Percentiles rank a stretch among this genome's conserved stretches.
These are phyloP conservation scores for Ceriops tagal DNA, from an alignment of 345 rosid genomes.

Conservation along the genomic window DNA sequence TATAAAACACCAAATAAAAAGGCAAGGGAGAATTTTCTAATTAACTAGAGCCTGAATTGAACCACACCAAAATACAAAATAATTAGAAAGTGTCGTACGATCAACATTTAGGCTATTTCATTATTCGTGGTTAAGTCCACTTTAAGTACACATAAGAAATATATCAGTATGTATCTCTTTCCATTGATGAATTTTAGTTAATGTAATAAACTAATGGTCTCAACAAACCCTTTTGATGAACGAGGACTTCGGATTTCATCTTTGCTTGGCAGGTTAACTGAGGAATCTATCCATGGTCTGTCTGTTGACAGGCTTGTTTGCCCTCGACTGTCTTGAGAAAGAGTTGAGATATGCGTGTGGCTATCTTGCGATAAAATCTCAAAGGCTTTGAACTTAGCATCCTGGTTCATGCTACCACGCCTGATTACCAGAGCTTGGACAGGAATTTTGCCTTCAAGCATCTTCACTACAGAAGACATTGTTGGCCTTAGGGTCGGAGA, in stretches of 20 bases:
- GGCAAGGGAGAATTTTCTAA: too few relatives aligned
- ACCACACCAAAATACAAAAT: too few relatives aligned
- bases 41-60: too few relatives aligned
- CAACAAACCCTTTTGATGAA: constrained; percentile 29
- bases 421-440: constrained; percentile 71
- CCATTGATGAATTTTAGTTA: background rate
- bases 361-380: constrained; percentile 66
- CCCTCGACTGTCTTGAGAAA: constrained; percentile 40
- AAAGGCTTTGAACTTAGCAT: constrained; percentile 75
- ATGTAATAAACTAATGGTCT: constrained; percentile 14
- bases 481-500: constrained; percentile 84
- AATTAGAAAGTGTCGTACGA: too few relatives aligned
- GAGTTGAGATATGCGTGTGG: constrained; percentile 42
- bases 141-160: too few relatives aligned
- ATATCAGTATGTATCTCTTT: too few relatives aligned
- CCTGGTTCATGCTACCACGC: constrained; percentile 40
- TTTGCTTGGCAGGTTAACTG: constrained; percentile 33
- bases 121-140: too few relatives aligned
- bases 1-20: too few relatives aligned
- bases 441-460: constrained; percentile 72
- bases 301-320: constrained; percentile 48
- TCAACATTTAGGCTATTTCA: too few relatives aligned
- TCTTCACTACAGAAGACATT: constrained; percentile 79
- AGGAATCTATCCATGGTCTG: constrained; percentile 65
- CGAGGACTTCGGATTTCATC: constrained; percentile 29